Evolutionary conservation across 2,329 filamentous ascomycete genomes (phyloP).

Genomic region (Phialophora verrucosa): DNA sequence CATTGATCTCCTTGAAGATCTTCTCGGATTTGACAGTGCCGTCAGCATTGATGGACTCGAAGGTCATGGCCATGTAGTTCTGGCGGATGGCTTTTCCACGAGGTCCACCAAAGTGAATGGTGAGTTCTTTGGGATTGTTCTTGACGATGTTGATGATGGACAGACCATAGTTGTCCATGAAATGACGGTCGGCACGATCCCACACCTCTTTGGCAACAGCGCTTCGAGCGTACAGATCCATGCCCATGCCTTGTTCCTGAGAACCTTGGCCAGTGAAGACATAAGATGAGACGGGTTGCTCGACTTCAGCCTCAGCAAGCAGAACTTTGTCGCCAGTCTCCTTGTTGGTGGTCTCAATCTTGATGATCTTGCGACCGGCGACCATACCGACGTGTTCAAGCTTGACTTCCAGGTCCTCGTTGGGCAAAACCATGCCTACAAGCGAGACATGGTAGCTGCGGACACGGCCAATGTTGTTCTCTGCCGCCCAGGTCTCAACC

Average conservation of each 20-base stretch:
- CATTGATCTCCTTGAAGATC: constrained; percentile 98
- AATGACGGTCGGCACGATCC: constrained; percentile 96
- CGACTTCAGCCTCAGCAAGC: constrained; percentile 92
- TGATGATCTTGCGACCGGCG: constrained; percentile 97
- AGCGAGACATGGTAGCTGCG: constrained; percentile 96
- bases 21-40: constrained; percentile 96
- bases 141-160: constrained; percentile 98
- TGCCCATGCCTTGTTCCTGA: constrained; percentile 99
- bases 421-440: constrained; percentile 98
- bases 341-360: constrained; percentile 93
- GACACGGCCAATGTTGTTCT: constrained; percentile 97
- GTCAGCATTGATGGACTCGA: constrained; percentile 93
- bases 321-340: constrained; percentile 97
- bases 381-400: constrained; percentile 98
- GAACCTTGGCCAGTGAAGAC: constrained; percentile 98
- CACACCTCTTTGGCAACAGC: constrained; percentile 94
- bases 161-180: constrained; percentile 98
- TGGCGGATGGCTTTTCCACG: constrained; percentile 96
- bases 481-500: constrained; percentile 97
- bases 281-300: constrained; percentile 95
- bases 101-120: constrained; percentile 95
- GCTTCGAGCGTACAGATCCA: constrained; percentile 96
- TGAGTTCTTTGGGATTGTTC: constrained; percentile 99
- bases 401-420: constrained; percentile 93
- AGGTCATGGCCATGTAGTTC: constrained; percentile 99